These are phyloP conservation scores for Kluyveromyces nonfermentans DNA, from an alignment of 805 yeast genomes.

Conservation along the genomic window DNA sequence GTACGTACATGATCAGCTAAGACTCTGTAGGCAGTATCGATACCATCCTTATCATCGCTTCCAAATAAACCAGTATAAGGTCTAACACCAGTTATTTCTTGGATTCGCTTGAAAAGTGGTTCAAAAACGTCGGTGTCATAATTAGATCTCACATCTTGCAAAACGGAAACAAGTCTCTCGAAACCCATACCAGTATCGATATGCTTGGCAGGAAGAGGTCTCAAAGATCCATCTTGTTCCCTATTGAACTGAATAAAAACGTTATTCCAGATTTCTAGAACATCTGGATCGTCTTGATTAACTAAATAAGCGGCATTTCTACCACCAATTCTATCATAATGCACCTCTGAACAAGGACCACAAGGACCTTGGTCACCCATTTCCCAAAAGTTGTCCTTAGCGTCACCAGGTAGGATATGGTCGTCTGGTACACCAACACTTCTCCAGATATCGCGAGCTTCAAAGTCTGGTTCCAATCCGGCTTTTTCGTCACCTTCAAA, in stretches of 20 bases:
- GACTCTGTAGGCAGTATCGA: conserved; percentile 96
- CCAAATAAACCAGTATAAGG: conserved; percentile 91
- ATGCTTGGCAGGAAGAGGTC: conserved; percentile 85
- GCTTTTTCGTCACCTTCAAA: conserved; percentile 84
- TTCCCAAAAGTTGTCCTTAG: conserved; percentile 96
- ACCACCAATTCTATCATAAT: conserved; percentile 97
- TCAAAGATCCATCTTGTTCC: conserved; percentile 75
- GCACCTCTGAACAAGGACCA: conserved; percentile 98
- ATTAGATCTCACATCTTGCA: conserved; percentile 86
- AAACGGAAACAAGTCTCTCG: conserved; percentile 89
- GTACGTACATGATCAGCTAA: conserved; percentile 98
- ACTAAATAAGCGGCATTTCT: conserved; percentile 89
- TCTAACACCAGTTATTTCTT: conserved; percentile 88
- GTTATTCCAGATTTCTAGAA: conserved; percentile 94
- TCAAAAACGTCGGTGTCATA: conserved; percentile 95
- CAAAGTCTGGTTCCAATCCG: conserved; percentile 87
- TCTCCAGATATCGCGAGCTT: conserved; percentile 82
- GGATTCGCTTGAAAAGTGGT: conserved; percentile 78
- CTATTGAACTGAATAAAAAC: conserved; percentile 96
- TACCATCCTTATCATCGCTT: conserved; percentile 83
- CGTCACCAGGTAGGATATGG: conserved; percentile 87
- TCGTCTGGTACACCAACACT: conserved; percentile 83
- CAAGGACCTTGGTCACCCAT: conserved; percentile 99
- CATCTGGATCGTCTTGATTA: conserved; percentile 96
- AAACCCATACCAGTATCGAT: conserved; percentile 99